Percentiles rank a stretch among this genome's conserved stretches.
These are phyloP conservation scores for Casuarina equisetifolia DNA, from an alignment of 306 rosid species.

Conservation along the genomic window DNA sequence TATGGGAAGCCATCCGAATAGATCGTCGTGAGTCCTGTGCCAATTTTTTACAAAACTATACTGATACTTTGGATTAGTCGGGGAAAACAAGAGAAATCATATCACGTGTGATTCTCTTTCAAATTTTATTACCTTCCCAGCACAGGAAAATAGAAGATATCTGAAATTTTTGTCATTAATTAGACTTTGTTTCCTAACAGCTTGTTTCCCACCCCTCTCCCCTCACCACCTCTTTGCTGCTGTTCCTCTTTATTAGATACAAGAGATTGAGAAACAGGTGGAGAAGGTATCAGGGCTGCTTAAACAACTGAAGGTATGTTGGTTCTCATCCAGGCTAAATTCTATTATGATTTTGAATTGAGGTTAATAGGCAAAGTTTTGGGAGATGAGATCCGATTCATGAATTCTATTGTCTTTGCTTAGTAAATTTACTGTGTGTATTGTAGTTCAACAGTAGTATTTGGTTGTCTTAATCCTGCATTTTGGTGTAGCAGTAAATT, in stretches of 20 bases:
- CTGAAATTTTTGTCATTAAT: background rate
- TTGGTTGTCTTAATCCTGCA: background rate
- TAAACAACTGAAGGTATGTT: conserved; percentile 69
- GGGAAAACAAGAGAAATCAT: background rate
- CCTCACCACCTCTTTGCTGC: background rate
- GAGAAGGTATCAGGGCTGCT: conserved; percentile 67
- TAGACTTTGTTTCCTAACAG: conserved; percentile 2
- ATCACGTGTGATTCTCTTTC: background rate
- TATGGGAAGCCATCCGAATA: background rate
- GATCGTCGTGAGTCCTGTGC: conserved; percentile 10
- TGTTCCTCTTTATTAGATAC: conserved; percentile 44
- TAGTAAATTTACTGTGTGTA: background rate
- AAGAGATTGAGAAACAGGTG: conserved; percentile 71
- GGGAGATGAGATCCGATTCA: background rate
- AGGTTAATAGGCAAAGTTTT: background rate
- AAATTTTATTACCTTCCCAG: background rate
- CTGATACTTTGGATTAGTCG: background rate
- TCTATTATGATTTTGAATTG: conserved; percentile 13
- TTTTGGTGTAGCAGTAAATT: background rate
- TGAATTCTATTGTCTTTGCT: conserved; percentile 8
- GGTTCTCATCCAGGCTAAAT: conserved; percentile 15
- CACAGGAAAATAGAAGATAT: background rate
- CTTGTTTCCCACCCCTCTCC: background rate
- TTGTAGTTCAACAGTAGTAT: background rate
- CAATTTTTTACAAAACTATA: background rate